These are phyloP conservation scores for Metarhizium robertsii DNA, from an alignment of 2,329 filamentous ascomycete species.

Conservation along the genomic window DNA sequence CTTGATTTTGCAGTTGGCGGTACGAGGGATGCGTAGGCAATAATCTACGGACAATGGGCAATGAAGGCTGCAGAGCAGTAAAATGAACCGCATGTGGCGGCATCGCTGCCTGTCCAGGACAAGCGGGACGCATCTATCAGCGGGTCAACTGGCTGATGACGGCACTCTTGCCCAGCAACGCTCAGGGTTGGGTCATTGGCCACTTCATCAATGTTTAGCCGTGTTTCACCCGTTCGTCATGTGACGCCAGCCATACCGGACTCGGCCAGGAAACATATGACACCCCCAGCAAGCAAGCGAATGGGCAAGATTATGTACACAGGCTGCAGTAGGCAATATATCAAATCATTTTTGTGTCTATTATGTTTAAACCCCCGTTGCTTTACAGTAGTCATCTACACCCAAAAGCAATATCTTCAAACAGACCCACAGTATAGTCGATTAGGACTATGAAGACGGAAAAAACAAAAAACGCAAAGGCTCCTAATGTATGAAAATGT, in stretches of 20 bases:
- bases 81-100: background rate
- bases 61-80: conserved; percentile 1
- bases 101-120: background rate
- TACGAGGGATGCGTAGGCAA: background rate
- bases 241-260: conserved; percentile 15
- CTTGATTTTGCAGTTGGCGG: background rate
- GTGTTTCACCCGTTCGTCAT: conserved; percentile 20
- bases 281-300: too few species aligned
- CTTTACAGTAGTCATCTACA: conserved; percentile 1
- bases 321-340: background rate
- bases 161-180: background rate
- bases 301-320: background rate
- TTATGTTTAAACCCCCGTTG: background rate
- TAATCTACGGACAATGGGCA: background rate
- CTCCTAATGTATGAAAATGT: background rate
- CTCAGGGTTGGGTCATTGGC: background rate
- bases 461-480: background rate
- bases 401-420: conserved; percentile 4
- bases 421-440: background rate
- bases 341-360: background rate
- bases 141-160: background rate
- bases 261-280: too few species aligned
- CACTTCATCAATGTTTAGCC: conserved; percentile 12
- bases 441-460: background rate
- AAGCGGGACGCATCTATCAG: background rate